Percentiles rank a stretch among this genome's conserved stretches.
These are phyloP conservation scores for Trichosporon sp. DNA, from an alignment of 1,284 basidiomycete species.

Conservation along the genomic window DNA sequence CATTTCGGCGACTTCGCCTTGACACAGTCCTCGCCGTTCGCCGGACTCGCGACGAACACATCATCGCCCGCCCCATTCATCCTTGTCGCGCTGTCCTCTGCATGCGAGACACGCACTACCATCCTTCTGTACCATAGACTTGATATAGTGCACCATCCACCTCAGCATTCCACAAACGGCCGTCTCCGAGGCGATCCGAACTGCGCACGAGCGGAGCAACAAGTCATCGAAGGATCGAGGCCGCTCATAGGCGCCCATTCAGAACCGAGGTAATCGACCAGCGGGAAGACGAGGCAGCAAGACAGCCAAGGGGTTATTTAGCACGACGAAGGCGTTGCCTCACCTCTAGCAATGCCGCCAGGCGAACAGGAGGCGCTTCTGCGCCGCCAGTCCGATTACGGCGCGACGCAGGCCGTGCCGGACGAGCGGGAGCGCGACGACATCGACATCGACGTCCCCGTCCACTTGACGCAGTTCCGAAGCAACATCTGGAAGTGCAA, in stretches of 20 bases:
- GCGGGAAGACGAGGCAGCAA: background rate
- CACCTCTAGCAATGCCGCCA: background rate
- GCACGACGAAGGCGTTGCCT: background rate
- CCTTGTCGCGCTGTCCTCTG: background rate
- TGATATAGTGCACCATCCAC: background rate
- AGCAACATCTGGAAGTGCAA: slow-evolving; percentile 7
- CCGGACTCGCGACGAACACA: background rate
- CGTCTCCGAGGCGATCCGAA: background rate
- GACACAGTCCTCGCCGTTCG: background rate
- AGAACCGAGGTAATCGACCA: background rate
- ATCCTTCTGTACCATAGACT: background rate
- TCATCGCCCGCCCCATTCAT: background rate
- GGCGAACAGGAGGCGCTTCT: background rate
- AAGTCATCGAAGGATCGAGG: background rate
- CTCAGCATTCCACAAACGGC: background rate
- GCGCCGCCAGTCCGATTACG: background rate
- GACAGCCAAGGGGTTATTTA: background rate
- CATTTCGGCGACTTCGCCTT: slow-evolving; percentile 3
- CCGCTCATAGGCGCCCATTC: background rate
- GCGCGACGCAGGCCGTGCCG: background rate
- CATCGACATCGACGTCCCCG: slow-evolving; percentile 1
- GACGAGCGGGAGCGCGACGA: background rate
- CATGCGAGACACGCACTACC: background rate
- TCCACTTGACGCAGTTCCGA: background rate
- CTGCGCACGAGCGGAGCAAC: background rate